Evolutionary conservation across 805 yeast species (phyloP), one percentile per base, ranked within the genome.

Genomic region (Barnettozyma populi): DNA sequence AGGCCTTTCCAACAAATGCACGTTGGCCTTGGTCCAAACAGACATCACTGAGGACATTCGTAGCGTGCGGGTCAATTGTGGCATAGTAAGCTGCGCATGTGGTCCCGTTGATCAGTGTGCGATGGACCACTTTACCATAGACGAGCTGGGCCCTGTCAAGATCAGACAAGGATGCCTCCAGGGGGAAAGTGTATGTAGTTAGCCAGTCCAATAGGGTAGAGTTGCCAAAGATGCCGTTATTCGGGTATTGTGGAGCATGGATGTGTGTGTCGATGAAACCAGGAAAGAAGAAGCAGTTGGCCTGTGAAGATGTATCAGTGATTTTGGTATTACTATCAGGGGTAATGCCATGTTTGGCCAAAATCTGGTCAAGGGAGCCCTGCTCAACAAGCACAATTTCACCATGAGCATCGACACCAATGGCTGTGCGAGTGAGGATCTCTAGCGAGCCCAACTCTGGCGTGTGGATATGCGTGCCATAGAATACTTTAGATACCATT

Each of bases 21-120:
- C 97, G 72, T 66, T 90, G 98, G 35, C 96, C 96, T 27, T 69
- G 56, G 36, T 70, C 51, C 11, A 82, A 67, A 32, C 92, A 80
- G 14, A 85, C 62, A 49, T 84, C 85, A 2, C 95, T 96, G 58
- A 94, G 76, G 34, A 84, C 57, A 44, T 83, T 83, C 2, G 97
- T 78, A 4, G 96, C 82, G 7, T 76, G 78, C 0, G 82, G 71
- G 60, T 92, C 95, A 41, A 88, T 82, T 0, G 98, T 90, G 4
- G 97, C 92, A 64, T 82, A 94, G 68, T 94, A 94, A 0, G 95
- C 76, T 0, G 96, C 96, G 47, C 92, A 82, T 1, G 99, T 94
- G 1, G 98, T 94, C 19, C 99, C 99, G 61, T 82, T 73, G 3
- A 63, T 59, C 52, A 94, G 68, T 0, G 97, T 87, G 47, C 84